Percentiles rank a stretch among this genome's conserved stretches.
Conservation (phyloP, 441 rosid species). For the Rhodomyrtus psidioides region DNA sequence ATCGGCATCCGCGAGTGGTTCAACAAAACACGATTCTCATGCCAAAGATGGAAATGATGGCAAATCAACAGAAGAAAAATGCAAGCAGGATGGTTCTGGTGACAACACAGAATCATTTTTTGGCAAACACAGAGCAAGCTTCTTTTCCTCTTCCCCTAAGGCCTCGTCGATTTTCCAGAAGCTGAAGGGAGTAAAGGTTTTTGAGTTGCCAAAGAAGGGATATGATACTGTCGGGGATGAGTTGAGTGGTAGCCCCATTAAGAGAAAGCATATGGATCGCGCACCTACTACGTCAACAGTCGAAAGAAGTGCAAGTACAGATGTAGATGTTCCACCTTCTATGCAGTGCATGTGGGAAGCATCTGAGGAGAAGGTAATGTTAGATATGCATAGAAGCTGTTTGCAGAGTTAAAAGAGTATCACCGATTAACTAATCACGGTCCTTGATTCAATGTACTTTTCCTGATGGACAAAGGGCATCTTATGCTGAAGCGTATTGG, state of each 20-base stretch:
- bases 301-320: conserved; percentile 74
- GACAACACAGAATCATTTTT: conserved; percentile 42
- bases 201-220: conserved; percentile 76
- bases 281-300: conserved; percentile 60
- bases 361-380: conserved; percentile 51
- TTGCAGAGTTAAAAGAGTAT: neutral
- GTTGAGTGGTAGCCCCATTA: conserved; percentile 51
- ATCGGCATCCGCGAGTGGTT: conserved; percentile 27
- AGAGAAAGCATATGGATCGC: conserved; percentile 74
- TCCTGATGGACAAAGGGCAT: too few species aligned
- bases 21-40: conserved; percentile 21
- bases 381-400: neutral
- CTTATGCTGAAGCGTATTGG: too few species aligned
- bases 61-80: conserved; percentile 37
- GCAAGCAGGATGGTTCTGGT: conserved; percentile 29
- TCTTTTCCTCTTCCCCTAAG: conserved; percentile 48
- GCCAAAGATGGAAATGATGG: conserved; percentile 26
- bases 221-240: conserved; percentile 84
- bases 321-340: conserved; percentile 48
- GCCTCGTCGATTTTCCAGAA: conserved; percentile 49
- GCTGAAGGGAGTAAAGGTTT: conserved; percentile 57
- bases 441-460: neutral
- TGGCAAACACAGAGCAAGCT: conserved; percentile 53
- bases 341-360: conserved; percentile 69
- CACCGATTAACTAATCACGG: neutral